Percentiles rank a stretch among this genome's conserved stretches.
These are phyloP conservation scores for Trametes maxima DNA, from an alignment of 768 basidiomycete species.

Conservation along the genomic window DNA sequence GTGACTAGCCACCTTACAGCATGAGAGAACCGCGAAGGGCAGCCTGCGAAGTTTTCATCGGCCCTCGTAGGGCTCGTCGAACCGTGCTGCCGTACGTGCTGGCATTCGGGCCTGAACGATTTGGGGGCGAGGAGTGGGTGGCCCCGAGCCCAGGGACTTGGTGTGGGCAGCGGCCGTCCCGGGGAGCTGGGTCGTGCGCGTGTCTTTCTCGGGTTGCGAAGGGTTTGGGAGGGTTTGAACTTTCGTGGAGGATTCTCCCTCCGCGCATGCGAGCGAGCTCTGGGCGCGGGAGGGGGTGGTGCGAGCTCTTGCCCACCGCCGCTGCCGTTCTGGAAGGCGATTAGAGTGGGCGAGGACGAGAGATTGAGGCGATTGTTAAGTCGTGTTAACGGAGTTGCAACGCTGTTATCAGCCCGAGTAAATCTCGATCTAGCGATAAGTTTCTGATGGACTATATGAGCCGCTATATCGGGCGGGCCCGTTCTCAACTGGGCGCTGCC, in stretches of 20 bases:
- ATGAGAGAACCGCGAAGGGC: not conserved
- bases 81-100: not conserved
- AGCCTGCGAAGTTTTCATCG: not conserved
- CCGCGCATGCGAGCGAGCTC: not conserved
- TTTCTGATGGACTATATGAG: slow-evolving; percentile 17
- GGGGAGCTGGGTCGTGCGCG: not conserved
- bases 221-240: too few relatives aligned
- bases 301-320: too few relatives aligned
- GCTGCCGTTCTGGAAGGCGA: not conserved
- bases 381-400: not conserved
- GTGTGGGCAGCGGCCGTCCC: not conserved
- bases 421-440: slow-evolving; percentile 8
- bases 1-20: not conserved
- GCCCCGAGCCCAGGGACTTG: slow-evolving; percentile 7
- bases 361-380: not conserved
- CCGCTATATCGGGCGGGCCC: slow-evolving; percentile 12
- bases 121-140: not conserved
- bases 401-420: slow-evolving; percentile 3
- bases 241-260: not conserved
- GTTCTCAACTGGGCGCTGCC: slow-evolving; percentile 10
- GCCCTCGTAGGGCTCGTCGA: not conserved
- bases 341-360: not conserved
- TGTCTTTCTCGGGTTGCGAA: too few relatives aligned
- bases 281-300: not conserved
- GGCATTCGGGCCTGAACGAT: not conserved